Evolutionary conservation across 1,284 basidiomycete species (phyloP).

Genomic region (Papiliotrema flavescens): DNA sequence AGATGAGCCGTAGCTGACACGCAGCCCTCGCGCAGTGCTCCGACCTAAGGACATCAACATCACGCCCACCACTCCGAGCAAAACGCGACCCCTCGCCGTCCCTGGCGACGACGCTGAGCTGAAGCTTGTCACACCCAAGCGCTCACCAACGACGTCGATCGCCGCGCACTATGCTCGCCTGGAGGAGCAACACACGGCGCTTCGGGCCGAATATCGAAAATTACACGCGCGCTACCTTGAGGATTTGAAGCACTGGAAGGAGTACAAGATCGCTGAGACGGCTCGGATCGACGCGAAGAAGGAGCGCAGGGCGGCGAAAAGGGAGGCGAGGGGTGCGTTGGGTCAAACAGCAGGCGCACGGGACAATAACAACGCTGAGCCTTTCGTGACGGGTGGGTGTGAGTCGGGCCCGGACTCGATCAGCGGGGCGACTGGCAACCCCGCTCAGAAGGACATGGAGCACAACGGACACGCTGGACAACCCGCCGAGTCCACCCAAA

Average conservation of each 20-base stretch:
- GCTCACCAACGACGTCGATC: background rate
- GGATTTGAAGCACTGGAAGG: constrained; percentile 31
- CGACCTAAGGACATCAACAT: background rate
- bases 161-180: constrained; percentile 19
- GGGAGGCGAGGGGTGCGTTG: constrained; percentile 1
- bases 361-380: too few species aligned
- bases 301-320: constrained; percentile 18
- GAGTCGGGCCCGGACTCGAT: too few species aligned
- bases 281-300: constrained; percentile 22
- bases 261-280: constrained; percentile 28
- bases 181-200: constrained; percentile 19
- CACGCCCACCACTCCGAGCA: background rate
- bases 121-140: background rate
- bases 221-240: constrained; percentile 17
- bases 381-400: too few species aligned
- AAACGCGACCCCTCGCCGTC: background rate
- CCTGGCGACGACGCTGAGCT: background rate
- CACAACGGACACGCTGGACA: too few species aligned
- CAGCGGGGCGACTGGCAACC: too few species aligned
- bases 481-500: too few species aligned
- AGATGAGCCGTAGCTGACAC: background rate
- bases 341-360: too few species aligned
- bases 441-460: too few species aligned
- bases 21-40: background rate
- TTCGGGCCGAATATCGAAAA: constrained; percentile 23